Evolutionary conservation across 2,329 filamentous ascomycete genomes (phyloP).

Genomic region (Neonectria hederae): DNA sequence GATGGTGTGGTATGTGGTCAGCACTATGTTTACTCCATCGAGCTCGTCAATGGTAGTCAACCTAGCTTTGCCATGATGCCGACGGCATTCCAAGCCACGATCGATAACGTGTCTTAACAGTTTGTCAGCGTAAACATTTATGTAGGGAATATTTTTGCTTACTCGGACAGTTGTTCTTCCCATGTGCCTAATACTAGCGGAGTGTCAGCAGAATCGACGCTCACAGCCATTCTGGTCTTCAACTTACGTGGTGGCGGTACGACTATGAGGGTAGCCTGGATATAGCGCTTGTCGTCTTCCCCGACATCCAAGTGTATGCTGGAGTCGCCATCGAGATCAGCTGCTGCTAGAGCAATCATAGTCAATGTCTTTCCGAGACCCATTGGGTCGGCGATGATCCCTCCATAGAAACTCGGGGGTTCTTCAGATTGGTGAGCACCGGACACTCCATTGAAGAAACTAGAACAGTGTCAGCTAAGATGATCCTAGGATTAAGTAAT

Average conservation of each 20-base stretch:
- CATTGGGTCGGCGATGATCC: conserved; percentile 59
- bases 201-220: conserved; percentile 3
- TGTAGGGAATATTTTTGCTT: background rate
- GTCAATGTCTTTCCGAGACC: conserved; percentile 57
- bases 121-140: background rate
- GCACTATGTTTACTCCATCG: conserved; percentile 39
- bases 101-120: conserved; percentile 36
- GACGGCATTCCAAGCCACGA: conserved; percentile 34
- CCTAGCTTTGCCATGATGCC: conserved; percentile 45
- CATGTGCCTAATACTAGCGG: conserved; percentile 50
- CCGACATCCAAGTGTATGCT: background rate
- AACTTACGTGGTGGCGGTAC: conserved; percentile 50
- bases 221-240: background rate
- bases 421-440: conserved; percentile 39
- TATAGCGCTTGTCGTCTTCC: background rate
- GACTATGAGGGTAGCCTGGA: conserved; percentile 45
- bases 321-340: conserved; percentile 10
- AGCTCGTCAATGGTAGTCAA: conserved; percentile 27
- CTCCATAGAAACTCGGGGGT: conserved; percentile 51
- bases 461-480: conserved; percentile 16
- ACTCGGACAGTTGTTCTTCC: conserved; percentile 48
- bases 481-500: too few species aligned
- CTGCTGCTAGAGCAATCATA: conserved; percentile 53
- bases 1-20: conserved; percentile 56
- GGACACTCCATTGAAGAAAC: conserved; percentile 49